phyloP scores from a whole-genome alignment of 1,284 basidiomycete species.

The Ustilago tritici region DNA sequence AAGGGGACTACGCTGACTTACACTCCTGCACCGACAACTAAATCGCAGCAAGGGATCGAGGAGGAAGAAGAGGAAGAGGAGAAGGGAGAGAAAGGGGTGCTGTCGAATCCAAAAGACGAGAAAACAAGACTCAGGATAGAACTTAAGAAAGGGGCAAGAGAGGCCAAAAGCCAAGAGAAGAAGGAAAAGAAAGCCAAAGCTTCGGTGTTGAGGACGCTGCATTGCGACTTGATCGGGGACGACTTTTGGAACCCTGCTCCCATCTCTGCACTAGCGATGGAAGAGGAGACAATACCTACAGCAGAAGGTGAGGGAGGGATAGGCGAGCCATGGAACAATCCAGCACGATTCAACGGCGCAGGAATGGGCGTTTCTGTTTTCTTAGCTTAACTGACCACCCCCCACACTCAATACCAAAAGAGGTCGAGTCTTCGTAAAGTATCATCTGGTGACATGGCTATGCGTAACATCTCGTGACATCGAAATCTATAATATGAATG shows the following conservation, averaged over 20 bases:
- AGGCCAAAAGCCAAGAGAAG: constrained; percentile 40
- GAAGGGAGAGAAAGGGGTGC: constrained; percentile 7
- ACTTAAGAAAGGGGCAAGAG: constrained; percentile 27
- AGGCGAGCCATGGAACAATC: constrained; percentile 31
- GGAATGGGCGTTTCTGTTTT: constrained; percentile 42
- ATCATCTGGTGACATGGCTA: neutral
- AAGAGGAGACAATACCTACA: constrained; percentile 6
- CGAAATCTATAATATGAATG: neutral
- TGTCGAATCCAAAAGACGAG: constrained; percentile 40
- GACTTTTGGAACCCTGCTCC: constrained; percentile 53
- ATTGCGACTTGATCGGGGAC: constrained; percentile 67
- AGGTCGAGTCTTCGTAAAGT: neutral
- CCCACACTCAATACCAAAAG: neutral
- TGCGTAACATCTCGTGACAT: neutral
- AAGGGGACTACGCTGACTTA: constrained; percentile 89
- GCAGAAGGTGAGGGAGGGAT: neutral
- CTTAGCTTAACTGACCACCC: constrained; percentile 18
- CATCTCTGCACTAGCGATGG: neutral
- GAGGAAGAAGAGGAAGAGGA: neutral
- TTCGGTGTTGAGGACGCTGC: constrained; percentile 59
- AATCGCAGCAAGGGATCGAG: neutral
- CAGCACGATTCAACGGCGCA: constrained; percentile 23
- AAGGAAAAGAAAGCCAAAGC: constrained; percentile 28
- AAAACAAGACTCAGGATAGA: constrained; percentile 28
- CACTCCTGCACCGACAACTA: constrained; percentile 42